Evolutionary conservation across 2,329 filamentous ascomycete genomes (phyloP).

Genomic region (Periconia sp.): DNA sequence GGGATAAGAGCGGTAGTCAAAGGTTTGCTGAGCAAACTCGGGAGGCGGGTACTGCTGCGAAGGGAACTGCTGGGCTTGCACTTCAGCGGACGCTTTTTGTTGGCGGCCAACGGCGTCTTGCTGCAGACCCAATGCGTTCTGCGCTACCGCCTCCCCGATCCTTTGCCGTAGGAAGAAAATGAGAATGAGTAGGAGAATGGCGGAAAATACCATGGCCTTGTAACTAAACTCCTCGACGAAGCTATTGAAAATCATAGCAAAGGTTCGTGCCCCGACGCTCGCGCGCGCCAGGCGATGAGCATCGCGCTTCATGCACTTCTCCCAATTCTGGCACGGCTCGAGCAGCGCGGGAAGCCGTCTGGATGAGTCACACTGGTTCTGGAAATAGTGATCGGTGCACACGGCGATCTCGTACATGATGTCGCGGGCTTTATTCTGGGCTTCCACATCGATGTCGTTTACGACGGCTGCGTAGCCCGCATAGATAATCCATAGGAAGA

Average conservation of each 20-base stretch:
- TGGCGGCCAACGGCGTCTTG: not conserved
- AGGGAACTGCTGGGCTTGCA: not conserved
- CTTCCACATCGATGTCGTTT: conserved; percentile 75
- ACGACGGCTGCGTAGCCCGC: conserved; percentile 72
- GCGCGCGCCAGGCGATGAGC: conserved; percentile 78
- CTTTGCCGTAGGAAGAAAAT: not conserved
- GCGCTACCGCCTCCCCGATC: not conserved
- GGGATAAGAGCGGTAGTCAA: not conserved
- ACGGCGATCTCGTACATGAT: conserved; percentile 74
- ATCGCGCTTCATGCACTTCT: conserved; percentile 85
- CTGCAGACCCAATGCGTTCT: not conserved
- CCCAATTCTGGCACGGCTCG: conserved; percentile 78
- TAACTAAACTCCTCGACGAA: conserved; percentile 91
- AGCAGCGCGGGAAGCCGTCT: conserved; percentile 75
- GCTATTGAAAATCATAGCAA: conserved; percentile 91
- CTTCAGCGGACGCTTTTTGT: not conserved
- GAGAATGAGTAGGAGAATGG: conserved; percentile 16
- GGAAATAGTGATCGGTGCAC: conserved; percentile 75
- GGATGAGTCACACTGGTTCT: conserved; percentile 75
- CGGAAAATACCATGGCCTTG: conserved; percentile 70
- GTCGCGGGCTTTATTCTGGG: conserved; percentile 69
- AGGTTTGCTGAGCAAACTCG: conserved; percentile 4
- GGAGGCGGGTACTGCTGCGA: no score
- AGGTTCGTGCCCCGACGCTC: conserved; percentile 82
- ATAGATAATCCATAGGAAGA: conserved; percentile 70